These are phyloP conservation scores for Umbelopsis ramanniana DNA, from an alignment of 192 early-diverging fungal genomes.

Conservation along the genomic window DNA sequence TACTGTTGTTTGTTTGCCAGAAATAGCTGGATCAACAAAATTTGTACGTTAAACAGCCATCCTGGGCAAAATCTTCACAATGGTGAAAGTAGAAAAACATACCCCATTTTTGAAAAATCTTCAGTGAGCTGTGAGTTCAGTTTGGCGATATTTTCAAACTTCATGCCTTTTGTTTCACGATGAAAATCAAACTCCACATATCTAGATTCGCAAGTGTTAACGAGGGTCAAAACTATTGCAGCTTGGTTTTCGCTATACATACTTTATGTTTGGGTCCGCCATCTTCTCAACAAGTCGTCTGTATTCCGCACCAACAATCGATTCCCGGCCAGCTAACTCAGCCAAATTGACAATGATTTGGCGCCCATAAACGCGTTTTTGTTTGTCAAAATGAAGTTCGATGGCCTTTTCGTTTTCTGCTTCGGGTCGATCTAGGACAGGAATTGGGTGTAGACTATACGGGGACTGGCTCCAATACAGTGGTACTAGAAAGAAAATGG, in stretches of 20 bases:
- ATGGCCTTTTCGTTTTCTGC: slow-evolving; percentile 60
- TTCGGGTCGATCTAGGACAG: slow-evolving; percentile 56
- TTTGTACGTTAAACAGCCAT: slow-evolving; percentile 5
- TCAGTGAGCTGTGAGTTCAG: slow-evolving; percentile 69
- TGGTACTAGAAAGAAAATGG: slow-evolving; percentile 47
- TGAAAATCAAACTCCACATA: slow-evolving; percentile 97
- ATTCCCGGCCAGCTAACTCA: slow-evolving; percentile 70
- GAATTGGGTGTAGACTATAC: slow-evolving; percentile 70
- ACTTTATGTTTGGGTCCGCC: slow-evolving; percentile 54
- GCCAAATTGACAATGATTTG: slow-evolving; percentile 68
- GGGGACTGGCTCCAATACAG: slow-evolving; percentile 77
- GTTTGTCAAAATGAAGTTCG: slow-evolving; percentile 57
- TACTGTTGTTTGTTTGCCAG: slow-evolving; percentile 32
- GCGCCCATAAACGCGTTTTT: slow-evolving; percentile 55
- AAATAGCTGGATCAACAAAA: slow-evolving; percentile 28
- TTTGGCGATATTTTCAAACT: slow-evolving; percentile 84
- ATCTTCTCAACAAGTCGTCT: slow-evolving; percentile 54
- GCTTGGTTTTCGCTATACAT: not conserved
- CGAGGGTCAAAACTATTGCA: not conserved
- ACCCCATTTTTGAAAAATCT: slow-evolving; percentile 70
- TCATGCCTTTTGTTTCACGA: slow-evolving; percentile 88
- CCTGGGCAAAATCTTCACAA: not conserved
- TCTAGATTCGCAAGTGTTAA: slow-evolving; percentile 31
- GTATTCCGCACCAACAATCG: slow-evolving; percentile 65
- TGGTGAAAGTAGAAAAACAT: slow-evolving; percentile 29